phyloP scores from a whole-genome alignment of 2,329 filamentous ascomycete genomes.

The Clarireedia hainanense region DNA sequence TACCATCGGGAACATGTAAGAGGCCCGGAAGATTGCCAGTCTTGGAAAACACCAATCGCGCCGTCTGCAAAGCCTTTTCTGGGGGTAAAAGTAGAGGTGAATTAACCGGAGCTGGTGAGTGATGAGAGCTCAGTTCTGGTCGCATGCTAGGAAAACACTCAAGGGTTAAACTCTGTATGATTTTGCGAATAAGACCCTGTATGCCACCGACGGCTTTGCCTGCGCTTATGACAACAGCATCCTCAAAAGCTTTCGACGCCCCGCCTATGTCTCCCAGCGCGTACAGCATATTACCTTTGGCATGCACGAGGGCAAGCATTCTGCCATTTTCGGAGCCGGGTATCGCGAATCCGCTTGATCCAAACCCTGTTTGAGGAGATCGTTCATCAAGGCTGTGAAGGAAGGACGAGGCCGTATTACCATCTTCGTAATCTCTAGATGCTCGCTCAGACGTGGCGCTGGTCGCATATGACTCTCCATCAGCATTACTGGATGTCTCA shows the following conservation, averaged over 20 bases:
- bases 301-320: constrained; percentile 87
- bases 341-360: constrained; percentile 76
- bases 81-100: constrained; percentile 70
- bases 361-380: constrained; percentile 42
- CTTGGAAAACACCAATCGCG: constrained; percentile 71
- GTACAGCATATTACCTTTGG: constrained; percentile 98
- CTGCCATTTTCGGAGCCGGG: constrained; percentile 83
- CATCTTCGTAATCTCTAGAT: constrained; percentile 27
- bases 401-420: constrained; percentile 15
- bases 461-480: constrained; percentile 22
- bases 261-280: constrained; percentile 71
- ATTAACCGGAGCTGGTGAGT: constrained; percentile 4
- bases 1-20: constrained; percentile 59
- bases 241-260: constrained; percentile 86
- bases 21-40: constrained; percentile 76
- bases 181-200: constrained; percentile 67
- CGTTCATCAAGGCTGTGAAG: constrained; percentile 14
- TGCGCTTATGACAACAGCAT: constrained; percentile 82
- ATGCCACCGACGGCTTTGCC: constrained; percentile 65
- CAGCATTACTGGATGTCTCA: constrained; percentile 48
- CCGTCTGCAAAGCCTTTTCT: constrained; percentile 74
- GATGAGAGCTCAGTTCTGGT: constrained; percentile 14
- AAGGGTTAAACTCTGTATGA: constrained; percentile 61
- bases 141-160: constrained; percentile 33
- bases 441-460: constrained; percentile 22